Conservation (phyloP, 2,329 filamentous ascomycete genomes). For the Aspergillus sp. region DNA sequence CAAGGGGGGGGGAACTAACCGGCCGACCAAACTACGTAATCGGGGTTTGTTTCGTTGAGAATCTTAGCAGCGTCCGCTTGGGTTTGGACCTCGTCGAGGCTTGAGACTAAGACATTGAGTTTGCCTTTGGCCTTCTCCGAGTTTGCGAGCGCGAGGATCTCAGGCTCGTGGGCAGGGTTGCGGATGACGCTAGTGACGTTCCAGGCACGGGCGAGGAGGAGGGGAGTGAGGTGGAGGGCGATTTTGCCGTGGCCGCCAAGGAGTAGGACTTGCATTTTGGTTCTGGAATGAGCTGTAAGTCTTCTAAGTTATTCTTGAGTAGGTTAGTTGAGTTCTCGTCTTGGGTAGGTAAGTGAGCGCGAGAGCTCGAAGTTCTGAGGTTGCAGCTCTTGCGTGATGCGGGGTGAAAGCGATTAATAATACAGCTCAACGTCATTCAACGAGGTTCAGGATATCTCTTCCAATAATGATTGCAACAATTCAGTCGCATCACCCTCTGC, state of each 20-base stretch:
- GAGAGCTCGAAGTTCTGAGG: background rate
- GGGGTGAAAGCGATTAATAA: conserved; percentile 1
- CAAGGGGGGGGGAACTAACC: conserved; percentile 27
- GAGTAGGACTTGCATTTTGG: conserved; percentile 60
- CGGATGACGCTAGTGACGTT: conserved; percentile 77
- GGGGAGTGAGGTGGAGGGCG: conserved; percentile 70
- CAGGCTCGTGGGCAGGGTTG: conserved; percentile 63
- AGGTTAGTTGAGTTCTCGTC: background rate
- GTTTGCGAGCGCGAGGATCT: conserved; percentile 62
- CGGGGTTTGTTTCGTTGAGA: conserved; percentile 47
- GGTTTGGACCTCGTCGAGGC: conserved; percentile 68
- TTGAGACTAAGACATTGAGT: conserved; percentile 68
- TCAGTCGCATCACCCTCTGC: too few species aligned
- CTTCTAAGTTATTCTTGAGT: background rate
- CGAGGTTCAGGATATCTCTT: background rate
- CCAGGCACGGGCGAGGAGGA: conserved; percentile 73
- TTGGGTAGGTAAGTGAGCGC: background rate
- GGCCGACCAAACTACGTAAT: conserved; percentile 50
- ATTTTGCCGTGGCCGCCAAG: conserved; percentile 82
- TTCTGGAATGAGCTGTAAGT: background rate
- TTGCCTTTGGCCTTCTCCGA: conserved; percentile 59
- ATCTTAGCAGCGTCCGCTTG: conserved; percentile 63
- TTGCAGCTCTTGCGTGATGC: conserved; percentile 4
- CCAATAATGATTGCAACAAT: background rate
- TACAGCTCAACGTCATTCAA: background rate